A percentile compares a stretch with the other conserved stretches of the same genome.
Evolutionary conservation across 2,329 filamentous ascomycete species (phyloP).

Genomic region (Fusarium oligoseptatum): DNA sequence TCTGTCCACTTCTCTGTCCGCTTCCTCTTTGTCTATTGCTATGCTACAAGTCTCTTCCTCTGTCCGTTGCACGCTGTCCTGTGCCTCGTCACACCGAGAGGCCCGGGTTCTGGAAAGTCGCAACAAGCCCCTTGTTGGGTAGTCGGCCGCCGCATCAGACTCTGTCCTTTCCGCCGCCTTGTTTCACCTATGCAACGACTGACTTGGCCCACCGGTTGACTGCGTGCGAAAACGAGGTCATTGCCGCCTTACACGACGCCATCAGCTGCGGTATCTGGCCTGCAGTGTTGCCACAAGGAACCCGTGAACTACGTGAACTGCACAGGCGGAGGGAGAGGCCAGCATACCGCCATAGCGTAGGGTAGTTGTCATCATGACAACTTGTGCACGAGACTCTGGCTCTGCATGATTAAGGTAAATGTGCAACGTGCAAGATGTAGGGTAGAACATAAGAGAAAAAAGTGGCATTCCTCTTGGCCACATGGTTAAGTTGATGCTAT

Average conservation of each 20-base stretch:
- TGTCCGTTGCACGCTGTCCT: slow-evolving; percentile 20
- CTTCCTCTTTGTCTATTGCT: neutral
- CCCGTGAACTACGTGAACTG: slow-evolving; percentile 13
- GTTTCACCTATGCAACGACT: slow-evolving; percentile 28
- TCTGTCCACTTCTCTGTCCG: neutral
- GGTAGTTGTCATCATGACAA: neutral
- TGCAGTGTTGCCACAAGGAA: slow-evolving; percentile 22
- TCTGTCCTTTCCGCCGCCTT: slow-evolving; percentile 1
- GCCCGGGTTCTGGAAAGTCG: slow-evolving; percentile 40
- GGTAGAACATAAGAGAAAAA: neutral
- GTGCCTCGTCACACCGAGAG: slow-evolving; percentile 28
- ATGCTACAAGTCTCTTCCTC: neutral
- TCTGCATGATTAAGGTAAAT: neutral
- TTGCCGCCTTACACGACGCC: slow-evolving; percentile 36
- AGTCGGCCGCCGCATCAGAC: slow-evolving; percentile 26
- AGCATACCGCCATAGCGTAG: neutral
- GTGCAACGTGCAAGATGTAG: neutral
- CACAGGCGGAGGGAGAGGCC: neutral
- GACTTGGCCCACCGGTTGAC: slow-evolving; percentile 28
- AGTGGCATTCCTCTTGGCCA: neutral
- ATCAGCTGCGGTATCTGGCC: slow-evolving; percentile 43
- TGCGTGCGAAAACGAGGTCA: slow-evolving; percentile 42
- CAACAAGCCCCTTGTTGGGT: slow-evolving; percentile 41
- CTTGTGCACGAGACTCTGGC: neutral
- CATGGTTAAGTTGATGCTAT: neutral